Evolutionary conservation across 129 eudicot species (phyloP).

Genomic region (Lonicera japonica): DNA sequence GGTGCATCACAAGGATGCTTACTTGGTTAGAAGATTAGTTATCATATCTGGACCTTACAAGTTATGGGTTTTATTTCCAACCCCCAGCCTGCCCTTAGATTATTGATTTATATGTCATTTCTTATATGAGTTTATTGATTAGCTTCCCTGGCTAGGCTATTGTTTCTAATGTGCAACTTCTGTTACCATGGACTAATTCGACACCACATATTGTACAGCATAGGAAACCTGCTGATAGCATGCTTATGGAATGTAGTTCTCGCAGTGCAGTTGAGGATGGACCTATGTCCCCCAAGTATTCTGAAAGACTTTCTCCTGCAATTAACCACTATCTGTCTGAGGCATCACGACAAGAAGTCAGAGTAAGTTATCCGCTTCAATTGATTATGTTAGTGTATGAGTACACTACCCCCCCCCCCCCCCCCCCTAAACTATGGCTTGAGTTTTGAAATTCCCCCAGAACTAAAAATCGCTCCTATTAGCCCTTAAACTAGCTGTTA

Average conservation of each 20-base stretch:
- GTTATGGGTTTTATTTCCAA: not conserved
- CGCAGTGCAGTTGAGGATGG: slow-evolving; percentile 75
- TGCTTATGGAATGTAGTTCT: slow-evolving; percentile 91
- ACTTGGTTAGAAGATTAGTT: not conserved
- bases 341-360: slow-evolving; percentile 95
- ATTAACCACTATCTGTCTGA: slow-evolving; percentile 88
- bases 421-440: too few species aligned
- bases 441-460: too few species aligned
- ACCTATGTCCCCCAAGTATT: slow-evolving; percentile 82
- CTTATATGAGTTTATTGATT: too few species aligned
- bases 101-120: too few species aligned
- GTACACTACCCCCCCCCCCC: too few species aligned
- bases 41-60: not conserved
- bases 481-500: too few species aligned
- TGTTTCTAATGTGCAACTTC: slow-evolving; percentile 1
- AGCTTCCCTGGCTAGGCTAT: too few species aligned
- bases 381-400: not conserved
- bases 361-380: slow-evolving; percentile 42
- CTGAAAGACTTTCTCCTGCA: slow-evolving; percentile 97
- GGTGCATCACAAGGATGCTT: not conserved
- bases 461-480: too few species aligned
- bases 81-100: too few species aligned
- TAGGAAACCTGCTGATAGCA: slow-evolving; percentile 76
- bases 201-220: slow-evolving; percentile 52
- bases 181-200: slow-evolving; percentile 5